These are phyloP conservation scores for Nectriaceae sp. DNA, from an alignment of 2,329 filamentous ascomycete species.

Conservation along the genomic window DNA sequence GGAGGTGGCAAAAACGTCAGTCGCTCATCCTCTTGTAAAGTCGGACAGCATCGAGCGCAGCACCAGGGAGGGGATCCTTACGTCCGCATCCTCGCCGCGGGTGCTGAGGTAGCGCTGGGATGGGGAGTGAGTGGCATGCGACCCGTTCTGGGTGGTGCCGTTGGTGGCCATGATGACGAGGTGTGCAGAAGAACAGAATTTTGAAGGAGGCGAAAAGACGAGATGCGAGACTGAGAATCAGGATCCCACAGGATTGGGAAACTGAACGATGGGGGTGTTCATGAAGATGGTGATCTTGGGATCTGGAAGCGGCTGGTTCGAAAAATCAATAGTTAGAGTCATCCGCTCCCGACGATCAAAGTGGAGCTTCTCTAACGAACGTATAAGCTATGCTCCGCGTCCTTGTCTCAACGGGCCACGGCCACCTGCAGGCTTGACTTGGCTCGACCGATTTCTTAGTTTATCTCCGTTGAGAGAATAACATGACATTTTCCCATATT, in stretches of 20 bases:
- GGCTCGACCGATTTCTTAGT: too few relatives aligned
- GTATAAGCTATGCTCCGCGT: too few relatives aligned
- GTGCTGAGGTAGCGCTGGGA: constrained; percentile 55
- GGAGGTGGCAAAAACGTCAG: constrained; percentile 38
- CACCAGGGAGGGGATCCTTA: constrained; percentile 30
- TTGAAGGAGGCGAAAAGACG: background rate
- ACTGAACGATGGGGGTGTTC: too few relatives aligned
- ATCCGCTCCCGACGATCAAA: too few relatives aligned
- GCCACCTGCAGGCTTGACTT: too few relatives aligned
- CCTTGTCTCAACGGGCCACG: too few relatives aligned
- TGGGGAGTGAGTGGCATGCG: constrained; percentile 40
- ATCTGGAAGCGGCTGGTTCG: background rate
- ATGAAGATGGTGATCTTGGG: background rate
- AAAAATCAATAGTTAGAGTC: constrained; percentile 11
- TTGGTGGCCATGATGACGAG: constrained; percentile 29
- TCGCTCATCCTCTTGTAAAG: constrained; percentile 90
- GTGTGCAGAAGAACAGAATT: constrained; percentile 3
- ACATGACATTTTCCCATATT: too few relatives aligned
- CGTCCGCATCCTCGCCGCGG: constrained; percentile 51
- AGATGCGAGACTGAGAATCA: background rate
- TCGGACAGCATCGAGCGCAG: constrained; percentile 34
- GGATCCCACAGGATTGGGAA: background rate
- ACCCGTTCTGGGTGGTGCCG: constrained; percentile 37
- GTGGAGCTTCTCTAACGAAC: too few relatives aligned
- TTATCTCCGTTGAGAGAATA: too few relatives aligned